Base-by-base conservation (phyloP, 371 early-diverging fungal genomes). In the Rhizomucor pusillus region DNA sequence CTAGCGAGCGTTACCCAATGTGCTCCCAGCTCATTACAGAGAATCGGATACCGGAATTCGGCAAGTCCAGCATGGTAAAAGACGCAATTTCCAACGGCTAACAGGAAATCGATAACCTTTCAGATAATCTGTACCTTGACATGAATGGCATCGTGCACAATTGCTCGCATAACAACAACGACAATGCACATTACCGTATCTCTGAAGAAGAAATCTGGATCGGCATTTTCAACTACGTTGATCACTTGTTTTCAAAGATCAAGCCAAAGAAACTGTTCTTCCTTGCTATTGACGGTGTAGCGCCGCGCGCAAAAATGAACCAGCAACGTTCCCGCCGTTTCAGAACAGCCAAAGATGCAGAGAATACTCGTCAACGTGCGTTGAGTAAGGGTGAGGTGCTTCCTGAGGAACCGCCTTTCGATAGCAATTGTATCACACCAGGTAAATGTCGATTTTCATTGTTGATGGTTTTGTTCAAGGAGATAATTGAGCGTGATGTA, bases 121-220 rank as follows among this genome's bases (percentile, higher is more conserved):
- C 65, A 86, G 86, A 91, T 64, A 95, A 94, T 72, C 79, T 99
- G 52, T 99, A 99, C 63, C 75, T 99, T 64, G 99, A 99, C 65
- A 97, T 99, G 95, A 99, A 99, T 76, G 99, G 99, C 50, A 97
- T 99, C 66, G 91, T 99, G 63, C 99, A 99, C 75, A 95, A 95
- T 49, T 99, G 99, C 72, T 92, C 94, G 37, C 95, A 98, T 65
- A 93, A 96, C 29, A 95, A 97, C 65, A 89, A 89, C 59, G 88
- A 88, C 48, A 85, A 80, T 66, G 83, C 82, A 1, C 85, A 87
- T 48, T 84, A 81, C 41, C 76, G 88, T 43, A 71, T 88, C 22
- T 89, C 91, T 3, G 97, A 98, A 63, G 93, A 93, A 52, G 92
- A 92, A 69, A 97, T 98, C 82, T 94, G 95, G 79, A 68, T 90